Percentiles rank a stretch among this genome's conserved stretches.
These are phyloP conservation scores for Chlorella sorokiniana DNA, from an alignment of 139 green algal genomes.

Conservation along the genomic window DNA sequence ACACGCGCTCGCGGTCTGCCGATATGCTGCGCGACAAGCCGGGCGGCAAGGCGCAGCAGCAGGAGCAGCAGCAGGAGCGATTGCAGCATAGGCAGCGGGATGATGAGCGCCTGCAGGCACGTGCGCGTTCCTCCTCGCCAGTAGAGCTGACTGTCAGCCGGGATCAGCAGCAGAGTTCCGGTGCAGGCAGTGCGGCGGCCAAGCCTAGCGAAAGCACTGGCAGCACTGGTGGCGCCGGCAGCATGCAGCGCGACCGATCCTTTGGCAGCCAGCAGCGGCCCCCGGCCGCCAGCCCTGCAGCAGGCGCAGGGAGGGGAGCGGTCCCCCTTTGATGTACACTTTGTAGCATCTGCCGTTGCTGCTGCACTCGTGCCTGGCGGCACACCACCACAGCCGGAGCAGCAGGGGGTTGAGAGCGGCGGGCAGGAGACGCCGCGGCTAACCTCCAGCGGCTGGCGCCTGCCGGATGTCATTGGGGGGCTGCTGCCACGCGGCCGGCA, in stretches of 20 bases:
- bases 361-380: neutral
- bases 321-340: constrained; percentile 14
- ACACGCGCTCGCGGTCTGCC: neutral
- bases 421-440: neutral
- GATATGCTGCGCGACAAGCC: neutral
- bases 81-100: neutral
- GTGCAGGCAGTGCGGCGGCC: neutral
- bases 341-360: constrained; percentile 1
- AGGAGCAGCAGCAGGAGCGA: constrained; percentile 7
- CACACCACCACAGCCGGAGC: constrained; percentile 7
- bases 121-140: constrained; percentile 3
- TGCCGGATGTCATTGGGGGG: neutral
- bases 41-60: neutral
- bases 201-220: neutral
- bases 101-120: neutral
- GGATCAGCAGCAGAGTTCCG: too few relatives aligned
- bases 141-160: too few relatives aligned
- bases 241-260: neutral
- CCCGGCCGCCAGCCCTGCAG: neutral
- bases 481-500: neutral
- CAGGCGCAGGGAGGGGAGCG: neutral
- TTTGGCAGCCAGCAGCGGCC: neutral
- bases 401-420: neutral
- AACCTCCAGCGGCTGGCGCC: neutral
- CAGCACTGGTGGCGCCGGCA: neutral